These are phyloP conservation scores for Carpinus fangiana DNA, from an alignment of 306 rosid genomes.

Conservation along the genomic window DNA sequence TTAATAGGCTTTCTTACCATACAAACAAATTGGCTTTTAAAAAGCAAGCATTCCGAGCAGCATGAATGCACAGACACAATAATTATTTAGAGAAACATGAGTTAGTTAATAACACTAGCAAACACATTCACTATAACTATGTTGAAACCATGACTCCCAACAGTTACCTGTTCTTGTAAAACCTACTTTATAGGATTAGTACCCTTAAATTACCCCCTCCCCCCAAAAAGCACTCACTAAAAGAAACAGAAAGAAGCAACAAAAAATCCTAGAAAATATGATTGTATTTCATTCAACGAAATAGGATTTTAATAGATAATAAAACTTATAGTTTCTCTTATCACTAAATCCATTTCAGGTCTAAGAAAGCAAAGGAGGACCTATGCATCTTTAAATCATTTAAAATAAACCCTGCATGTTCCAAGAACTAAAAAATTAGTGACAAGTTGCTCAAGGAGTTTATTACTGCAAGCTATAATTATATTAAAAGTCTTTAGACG, in stretches of 20 bases:
- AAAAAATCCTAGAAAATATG: no score
- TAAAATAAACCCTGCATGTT: neutral
- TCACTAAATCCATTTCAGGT: neutral
- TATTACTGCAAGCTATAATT: neutral
- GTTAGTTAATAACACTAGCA: neutral
- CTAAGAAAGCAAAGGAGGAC: neutral
- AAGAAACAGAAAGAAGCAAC: no score
- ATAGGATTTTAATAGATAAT: neutral
- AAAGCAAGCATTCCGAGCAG: neutral
- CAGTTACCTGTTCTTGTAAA: no score
- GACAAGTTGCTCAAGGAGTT: neutral
- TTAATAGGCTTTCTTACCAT: neutral
- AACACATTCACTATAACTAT: neutral
- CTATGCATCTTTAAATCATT: no score
- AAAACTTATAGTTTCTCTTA: neutral
- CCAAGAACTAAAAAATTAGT: neutral
- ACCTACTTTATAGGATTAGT: no score
- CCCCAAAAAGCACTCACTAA: neutral
- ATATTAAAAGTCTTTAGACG: neutral
- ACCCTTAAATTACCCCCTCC: neutral
- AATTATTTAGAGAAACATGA: neutral
- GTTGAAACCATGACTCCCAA: neutral
- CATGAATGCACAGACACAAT: neutral
- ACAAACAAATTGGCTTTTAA: neutral
- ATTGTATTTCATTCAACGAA: neutral